Evolutionary conservation across 2,329 filamentous ascomycete genomes (phyloP).

Genomic region (Nectriaceae sp.): DNA sequence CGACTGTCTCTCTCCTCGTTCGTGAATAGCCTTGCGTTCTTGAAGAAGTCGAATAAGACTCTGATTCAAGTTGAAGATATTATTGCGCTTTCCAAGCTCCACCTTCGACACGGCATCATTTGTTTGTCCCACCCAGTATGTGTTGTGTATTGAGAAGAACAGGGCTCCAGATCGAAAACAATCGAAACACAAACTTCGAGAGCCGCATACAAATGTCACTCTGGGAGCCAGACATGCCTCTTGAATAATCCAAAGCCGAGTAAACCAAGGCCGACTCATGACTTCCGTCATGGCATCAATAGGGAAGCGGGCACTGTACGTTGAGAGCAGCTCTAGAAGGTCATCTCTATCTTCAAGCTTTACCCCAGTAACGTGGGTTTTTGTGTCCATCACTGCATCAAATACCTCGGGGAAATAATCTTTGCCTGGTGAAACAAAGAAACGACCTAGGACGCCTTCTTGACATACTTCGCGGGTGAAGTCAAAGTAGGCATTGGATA

Average conservation of each 20-base stretch:
- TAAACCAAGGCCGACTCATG: slow-evolving; percentile 32
- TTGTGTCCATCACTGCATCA: slow-evolving; percentile 31
- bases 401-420: slow-evolving; percentile 27
- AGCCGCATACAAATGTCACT: slow-evolving; percentile 30
- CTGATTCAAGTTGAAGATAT: slow-evolving; percentile 22
- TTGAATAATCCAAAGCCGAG: slow-evolving; percentile 38
- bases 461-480: slow-evolving; percentile 14
- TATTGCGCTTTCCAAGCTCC: slow-evolving; percentile 18
- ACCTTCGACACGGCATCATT: slow-evolving; percentile 6
- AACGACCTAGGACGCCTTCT: slow-evolving; percentile 21
- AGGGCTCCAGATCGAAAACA: slow-evolving; percentile 25
- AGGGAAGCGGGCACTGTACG: slow-evolving; percentile 25
- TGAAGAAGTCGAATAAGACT: slow-evolving; percentile 28
- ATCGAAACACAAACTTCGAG: slow-evolving; percentile 25
- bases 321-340: slow-evolving; percentile 24
- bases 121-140: slow-evolving; percentile 24
- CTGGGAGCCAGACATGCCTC: slow-evolving; percentile 30
- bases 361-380: slow-evolving; percentile 15
- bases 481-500: slow-evolving; percentile 23
- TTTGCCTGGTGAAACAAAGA: slow-evolving; percentile 27
- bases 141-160: slow-evolving; percentile 34
- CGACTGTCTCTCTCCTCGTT: slow-evolving; percentile 6
- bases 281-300: slow-evolving; percentile 28
- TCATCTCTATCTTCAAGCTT: slow-evolving; percentile 29
- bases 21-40: slow-evolving; percentile 34